phyloP scores from a whole-genome alignment of 345 rosid genomes.

The Viola odorata region DNA sequence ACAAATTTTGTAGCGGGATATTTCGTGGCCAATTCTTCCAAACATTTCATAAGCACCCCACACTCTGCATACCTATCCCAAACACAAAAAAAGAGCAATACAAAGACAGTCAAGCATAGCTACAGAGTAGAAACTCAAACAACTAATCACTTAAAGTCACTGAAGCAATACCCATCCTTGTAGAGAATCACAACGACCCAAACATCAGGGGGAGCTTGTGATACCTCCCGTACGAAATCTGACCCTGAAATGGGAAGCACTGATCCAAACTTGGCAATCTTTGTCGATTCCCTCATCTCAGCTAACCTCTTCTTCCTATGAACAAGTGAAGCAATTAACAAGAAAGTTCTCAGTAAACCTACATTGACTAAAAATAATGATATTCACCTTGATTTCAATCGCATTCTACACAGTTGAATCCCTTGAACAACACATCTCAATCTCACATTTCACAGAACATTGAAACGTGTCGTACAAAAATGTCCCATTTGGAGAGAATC shows the following conservation, averaged over 20 bases:
- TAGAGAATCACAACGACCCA: conserved; percentile 93
- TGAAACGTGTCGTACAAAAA: no score
- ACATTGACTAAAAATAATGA: no score
- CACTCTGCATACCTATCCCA: conserved; percentile 59
- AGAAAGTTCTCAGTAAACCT: no score
- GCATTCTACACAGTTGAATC: no score
- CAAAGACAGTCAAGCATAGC: conserved; percentile 6
- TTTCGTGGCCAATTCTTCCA: conserved; percentile 75
- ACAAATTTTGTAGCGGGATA: conserved; percentile 94
- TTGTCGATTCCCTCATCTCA: conserved; percentile 73
- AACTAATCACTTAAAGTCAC: neutral
- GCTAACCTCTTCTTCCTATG: conserved; percentile 86
- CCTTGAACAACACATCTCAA: no score
- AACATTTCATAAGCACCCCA: conserved; percentile 60
- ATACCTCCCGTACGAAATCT: conserved; percentile 84
- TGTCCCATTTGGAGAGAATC: no score
- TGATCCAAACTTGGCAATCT: conserved; percentile 61
- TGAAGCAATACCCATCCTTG: conserved; percentile 71
- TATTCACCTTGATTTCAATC: no score
- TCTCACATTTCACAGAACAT: no score
- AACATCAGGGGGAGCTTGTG: conserved; percentile 84
- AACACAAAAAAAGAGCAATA: neutral
- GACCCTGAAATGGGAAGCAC: conserved; percentile 85
- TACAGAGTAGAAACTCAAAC: neutral
- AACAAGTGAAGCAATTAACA: no score